These are phyloP conservation scores for Astrothelium macrocarpum DNA, from an alignment of 495 filamentous ascomycete genomes.

Conservation along the genomic window DNA sequence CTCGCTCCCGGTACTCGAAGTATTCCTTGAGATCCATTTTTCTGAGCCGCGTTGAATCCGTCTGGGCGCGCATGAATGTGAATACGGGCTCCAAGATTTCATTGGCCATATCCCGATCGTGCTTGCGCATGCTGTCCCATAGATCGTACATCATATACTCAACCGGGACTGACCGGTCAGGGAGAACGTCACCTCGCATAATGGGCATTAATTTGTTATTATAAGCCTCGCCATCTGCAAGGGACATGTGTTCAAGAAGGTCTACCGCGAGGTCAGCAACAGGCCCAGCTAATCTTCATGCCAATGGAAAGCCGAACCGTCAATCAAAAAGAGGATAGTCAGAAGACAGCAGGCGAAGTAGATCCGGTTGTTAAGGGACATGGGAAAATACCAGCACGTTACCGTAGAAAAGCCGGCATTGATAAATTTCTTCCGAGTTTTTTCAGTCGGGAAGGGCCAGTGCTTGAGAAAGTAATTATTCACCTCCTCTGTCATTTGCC, in stretches of 20 bases:
- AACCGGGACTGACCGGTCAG: constrained; percentile 16
- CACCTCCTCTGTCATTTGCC: constrained; percentile 14
- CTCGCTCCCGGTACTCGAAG: constrained; percentile 29
- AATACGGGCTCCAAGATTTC: constrained; percentile 30
- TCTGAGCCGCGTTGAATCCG: constrained; percentile 14
- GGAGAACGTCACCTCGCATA: constrained; percentile 17
- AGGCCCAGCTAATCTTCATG: background rate
- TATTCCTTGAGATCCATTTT: constrained; percentile 24
- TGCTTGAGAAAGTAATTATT: constrained; percentile 33
- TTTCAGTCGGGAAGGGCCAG: constrained; percentile 25
- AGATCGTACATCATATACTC: constrained; percentile 35
- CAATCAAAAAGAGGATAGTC: constrained; percentile 31
- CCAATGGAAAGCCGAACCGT: constrained; percentile 21
- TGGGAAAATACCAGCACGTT: constrained; percentile 33
- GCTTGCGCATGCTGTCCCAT: constrained; percentile 32
- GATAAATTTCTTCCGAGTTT: constrained; percentile 27
- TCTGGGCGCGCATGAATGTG: constrained; percentile 32
- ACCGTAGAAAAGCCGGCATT: constrained; percentile 29
- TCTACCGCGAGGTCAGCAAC: constrained; percentile 17
- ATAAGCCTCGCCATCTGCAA: constrained; percentile 30
- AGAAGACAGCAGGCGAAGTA: constrained; percentile 29
- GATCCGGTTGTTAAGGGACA: constrained; percentile 30
- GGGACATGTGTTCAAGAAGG: constrained; percentile 34
- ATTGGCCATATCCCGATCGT: constrained; percentile 29
- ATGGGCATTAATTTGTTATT: constrained; percentile 34